Conservation (phyloP, 805 yeast species). For the Jamesozyma spencerorum region DNA sequence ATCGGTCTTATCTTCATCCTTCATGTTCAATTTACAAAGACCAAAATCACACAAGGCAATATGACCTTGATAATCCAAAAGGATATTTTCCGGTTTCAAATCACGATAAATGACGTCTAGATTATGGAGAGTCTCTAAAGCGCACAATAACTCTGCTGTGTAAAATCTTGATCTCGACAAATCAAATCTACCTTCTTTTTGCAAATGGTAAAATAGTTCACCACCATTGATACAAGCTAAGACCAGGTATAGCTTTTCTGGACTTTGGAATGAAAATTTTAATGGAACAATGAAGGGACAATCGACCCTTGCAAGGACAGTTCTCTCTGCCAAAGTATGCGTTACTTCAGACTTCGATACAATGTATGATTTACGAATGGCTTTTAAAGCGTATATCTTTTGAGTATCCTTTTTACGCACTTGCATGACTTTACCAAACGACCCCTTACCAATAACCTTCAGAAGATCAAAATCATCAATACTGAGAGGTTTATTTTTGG, state of each 20-base stretch:
- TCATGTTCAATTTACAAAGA: conserved; percentile 90
- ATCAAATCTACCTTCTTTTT: conserved; percentile 80
- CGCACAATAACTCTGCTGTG: conserved; percentile 87
- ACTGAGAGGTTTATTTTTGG: conserved; percentile 55
- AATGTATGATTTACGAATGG: conserved; percentile 87
- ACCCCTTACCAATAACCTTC: conserved; percentile 95
- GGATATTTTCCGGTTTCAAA: conserved; percentile 89
- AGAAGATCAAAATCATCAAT: conserved; percentile 88
- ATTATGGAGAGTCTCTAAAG: conserved; percentile 84
- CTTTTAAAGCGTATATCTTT: conserved; percentile 88
- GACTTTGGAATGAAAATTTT: conserved; percentile 93
- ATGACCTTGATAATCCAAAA: conserved; percentile 93
- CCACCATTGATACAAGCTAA: conserved; percentile 95
- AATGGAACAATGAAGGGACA: conserved; percentile 95
- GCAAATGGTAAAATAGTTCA: conserved; percentile 88
- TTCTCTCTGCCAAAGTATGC: conserved; percentile 92
- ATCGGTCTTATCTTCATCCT: conserved; percentile 72
- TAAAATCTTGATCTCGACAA: conserved; percentile 86
- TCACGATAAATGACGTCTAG: conserved; percentile 92
- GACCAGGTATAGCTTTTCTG: conserved; percentile 87
- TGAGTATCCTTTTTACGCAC: conserved; percentile 92
- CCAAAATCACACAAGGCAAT: conserved; percentile 97
- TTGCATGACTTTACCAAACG: conserved; percentile 98
- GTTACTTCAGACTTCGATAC: conserved; percentile 91
- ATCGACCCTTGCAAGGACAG: conserved; percentile 84